Conservation (phyloP, 2,329 filamentous ascomycete genomes). For the Moelleriella libera region DNA sequence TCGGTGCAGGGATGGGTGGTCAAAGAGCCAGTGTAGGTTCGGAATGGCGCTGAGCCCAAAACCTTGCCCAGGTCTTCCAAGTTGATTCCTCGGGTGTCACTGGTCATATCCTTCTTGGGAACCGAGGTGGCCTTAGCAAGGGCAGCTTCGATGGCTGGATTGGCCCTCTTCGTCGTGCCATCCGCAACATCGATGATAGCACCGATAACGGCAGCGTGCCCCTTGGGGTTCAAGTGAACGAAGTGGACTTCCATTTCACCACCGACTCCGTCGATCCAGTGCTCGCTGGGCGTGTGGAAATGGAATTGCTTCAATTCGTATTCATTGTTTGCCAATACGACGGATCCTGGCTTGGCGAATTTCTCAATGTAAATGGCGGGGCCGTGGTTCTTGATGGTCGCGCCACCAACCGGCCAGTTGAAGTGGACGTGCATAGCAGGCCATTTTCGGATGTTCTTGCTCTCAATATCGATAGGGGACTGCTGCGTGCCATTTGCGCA, state of each 20-base stretch:
- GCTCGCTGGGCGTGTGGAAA: background rate
- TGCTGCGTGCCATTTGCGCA: background rate
- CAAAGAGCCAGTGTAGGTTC: constrained; percentile 29
- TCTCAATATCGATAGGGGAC: background rate
- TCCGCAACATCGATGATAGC: background rate
- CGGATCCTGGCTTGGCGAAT: background rate
- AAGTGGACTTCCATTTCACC: background rate
- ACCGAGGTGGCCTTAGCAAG: background rate
- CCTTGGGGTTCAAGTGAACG: background rate
- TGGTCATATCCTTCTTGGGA: background rate
- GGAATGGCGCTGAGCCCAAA: background rate
- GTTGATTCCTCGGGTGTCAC: background rate
- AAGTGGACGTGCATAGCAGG: background rate
- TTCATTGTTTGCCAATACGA: background rate
- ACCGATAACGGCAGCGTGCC: background rate
- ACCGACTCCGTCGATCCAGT: background rate
- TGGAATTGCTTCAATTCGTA: background rate
- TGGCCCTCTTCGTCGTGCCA: background rate
- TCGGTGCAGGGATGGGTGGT: constrained; percentile 50
- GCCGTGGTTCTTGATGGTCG: background rate
- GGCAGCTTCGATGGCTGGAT: background rate
- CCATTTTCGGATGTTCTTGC: background rate
- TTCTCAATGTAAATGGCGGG: background rate
- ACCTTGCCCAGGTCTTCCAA: background rate
- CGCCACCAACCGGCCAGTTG: background rate